phyloP scores from a whole-genome alignment of 495 filamentous ascomycete genomes.

The Neurospora discreta region DNA sequence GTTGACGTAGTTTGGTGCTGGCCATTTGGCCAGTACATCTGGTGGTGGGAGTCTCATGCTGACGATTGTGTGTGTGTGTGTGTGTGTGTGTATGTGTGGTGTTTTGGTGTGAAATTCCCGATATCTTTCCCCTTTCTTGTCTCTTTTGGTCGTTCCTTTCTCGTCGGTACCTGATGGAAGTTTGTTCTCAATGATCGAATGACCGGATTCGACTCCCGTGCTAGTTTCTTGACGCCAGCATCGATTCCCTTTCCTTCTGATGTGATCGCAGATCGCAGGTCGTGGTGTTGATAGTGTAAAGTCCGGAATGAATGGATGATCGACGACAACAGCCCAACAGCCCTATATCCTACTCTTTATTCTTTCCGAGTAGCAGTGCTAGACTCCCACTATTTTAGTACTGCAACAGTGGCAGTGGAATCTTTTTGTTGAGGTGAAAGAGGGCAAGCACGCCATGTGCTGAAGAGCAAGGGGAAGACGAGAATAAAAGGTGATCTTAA shows the following conservation, averaged over 20 bases:
- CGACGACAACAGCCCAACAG: neutral
- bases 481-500: neutral
- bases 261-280: neutral
- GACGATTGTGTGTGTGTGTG: neutral
- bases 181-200: neutral
- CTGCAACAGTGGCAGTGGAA: neutral
- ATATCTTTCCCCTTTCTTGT: neutral
- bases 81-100: neutral
- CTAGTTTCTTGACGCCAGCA: neutral
- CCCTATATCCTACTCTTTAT: neutral
- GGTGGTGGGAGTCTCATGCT: conserved; percentile 37
- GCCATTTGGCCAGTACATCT: conserved; percentile 38
- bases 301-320: neutral
- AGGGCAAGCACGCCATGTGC: neutral
- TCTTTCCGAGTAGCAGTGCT: neutral
- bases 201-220: neutral
- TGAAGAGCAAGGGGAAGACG: neutral
- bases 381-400: neutral
- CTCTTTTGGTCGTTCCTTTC: neutral
- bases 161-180: neutral
- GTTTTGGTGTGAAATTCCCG: neutral
- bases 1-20: conserved; percentile 42
- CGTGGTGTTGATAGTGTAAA: too few species aligned
- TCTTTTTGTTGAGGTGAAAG: neutral
- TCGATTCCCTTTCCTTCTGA: neutral